Conservation (phyloP, 2,329 filamentous ascomycete species). For the Epichloe baconii region DNA sequence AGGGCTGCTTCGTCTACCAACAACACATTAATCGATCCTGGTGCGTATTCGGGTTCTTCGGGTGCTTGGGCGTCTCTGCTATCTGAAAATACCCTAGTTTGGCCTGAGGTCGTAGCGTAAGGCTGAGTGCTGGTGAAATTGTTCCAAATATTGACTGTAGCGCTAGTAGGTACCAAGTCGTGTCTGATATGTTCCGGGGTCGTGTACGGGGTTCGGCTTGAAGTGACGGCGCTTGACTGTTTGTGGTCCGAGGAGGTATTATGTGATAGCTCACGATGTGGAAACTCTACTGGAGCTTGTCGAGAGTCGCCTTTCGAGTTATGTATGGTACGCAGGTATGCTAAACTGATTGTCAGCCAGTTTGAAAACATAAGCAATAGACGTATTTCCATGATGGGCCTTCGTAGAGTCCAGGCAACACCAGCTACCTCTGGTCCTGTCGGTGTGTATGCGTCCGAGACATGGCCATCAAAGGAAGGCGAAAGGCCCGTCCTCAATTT, state of each 20-base stretch:
- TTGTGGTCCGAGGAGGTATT: background rate
- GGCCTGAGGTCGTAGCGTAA: background rate
- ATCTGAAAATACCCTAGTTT: background rate
- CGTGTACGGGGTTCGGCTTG: background rate
- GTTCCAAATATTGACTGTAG: background rate
- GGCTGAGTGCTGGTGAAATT: background rate
- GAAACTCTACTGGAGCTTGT: background rate
- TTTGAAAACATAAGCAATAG: constrained; percentile 3
- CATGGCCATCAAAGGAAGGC: background rate
- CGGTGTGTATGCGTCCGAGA: no score
- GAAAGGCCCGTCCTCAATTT: background rate
- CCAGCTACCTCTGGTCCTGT: background rate
- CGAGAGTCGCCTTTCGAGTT: background rate
- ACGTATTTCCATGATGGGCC: constrained; percentile 5
- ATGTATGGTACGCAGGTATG: background rate
- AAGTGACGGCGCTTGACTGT: background rate
- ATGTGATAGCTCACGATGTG: background rate
- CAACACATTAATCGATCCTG: background rate
- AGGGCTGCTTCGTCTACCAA: background rate
- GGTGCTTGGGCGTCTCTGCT: background rate
- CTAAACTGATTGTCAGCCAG: constrained; percentile 9
- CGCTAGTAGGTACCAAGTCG: background rate
- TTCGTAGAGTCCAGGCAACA: background rate
- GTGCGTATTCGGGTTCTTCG: background rate
- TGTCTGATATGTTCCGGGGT: background rate